phyloP scores from a whole-genome alignment of 2,329 filamentous ascomycete species.

The Zymoseptoria pseudotritici region DNA sequence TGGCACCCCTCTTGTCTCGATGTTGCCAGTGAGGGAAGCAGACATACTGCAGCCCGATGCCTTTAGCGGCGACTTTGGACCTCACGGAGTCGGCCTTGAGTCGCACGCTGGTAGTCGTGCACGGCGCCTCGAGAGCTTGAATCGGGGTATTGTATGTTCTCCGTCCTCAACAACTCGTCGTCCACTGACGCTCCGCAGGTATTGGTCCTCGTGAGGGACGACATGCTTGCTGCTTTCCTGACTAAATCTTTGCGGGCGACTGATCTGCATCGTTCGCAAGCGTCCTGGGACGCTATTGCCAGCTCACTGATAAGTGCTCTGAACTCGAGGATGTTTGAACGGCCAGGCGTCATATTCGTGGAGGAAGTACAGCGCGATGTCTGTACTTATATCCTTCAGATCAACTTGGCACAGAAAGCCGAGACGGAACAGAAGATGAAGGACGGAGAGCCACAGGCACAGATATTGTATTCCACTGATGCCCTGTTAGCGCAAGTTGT shows the following conservation, averaged over 20 bases:
- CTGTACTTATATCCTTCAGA: background rate
- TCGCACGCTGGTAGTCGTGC: conserved; percentile 25
- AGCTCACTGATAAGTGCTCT: background rate
- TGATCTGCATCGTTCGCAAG: background rate
- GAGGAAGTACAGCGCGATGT: background rate
- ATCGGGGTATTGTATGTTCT: conserved; percentile 9
- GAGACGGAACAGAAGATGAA: background rate
- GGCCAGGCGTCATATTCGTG: background rate
- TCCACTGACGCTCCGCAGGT: background rate
- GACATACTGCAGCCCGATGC: conserved; percentile 15
- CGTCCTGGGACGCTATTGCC: background rate
- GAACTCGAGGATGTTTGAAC: background rate
- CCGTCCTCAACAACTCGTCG: background rate
- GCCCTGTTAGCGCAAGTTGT: background rate
- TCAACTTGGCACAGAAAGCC: background rate
- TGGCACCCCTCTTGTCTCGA: conserved; percentile 6
- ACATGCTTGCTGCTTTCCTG: background rate
- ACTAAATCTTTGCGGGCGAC: background rate
- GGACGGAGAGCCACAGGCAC: background rate
- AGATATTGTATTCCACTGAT: background rate
- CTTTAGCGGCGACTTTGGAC: conserved; percentile 15
- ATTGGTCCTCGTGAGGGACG: background rate
- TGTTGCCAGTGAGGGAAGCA: conserved; percentile 9
- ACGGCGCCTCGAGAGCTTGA: conserved; percentile 19
- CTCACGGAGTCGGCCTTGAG: conserved; percentile 25